Evolutionary conservation across 306 rosid species (phyloP).

Genomic region (Nissolia schottii): DNA sequence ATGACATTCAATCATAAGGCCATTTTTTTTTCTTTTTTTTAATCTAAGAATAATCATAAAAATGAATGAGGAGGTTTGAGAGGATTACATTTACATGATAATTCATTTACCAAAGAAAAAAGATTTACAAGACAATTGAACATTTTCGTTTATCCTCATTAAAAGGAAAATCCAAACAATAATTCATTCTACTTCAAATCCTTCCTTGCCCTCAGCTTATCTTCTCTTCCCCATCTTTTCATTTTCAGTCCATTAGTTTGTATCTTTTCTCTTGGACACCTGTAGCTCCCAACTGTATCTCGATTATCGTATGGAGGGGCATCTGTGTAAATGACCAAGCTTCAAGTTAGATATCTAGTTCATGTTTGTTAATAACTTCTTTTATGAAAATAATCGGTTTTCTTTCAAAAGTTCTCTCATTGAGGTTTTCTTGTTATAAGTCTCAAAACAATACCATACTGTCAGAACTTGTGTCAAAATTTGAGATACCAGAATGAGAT

Average conservation of each 20-base stretch:
- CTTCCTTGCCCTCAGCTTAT: neutral
- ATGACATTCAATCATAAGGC: neutral
- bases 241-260: constrained; percentile 88
- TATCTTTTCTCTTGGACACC: constrained; percentile 97
- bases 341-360: neutral
- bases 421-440: too few relatives aligned
- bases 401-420: neutral
- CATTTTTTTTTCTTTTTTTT: neutral
- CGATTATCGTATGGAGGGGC: constrained; percentile 95
- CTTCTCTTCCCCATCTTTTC: neutral
- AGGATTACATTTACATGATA: constrained; percentile 14
- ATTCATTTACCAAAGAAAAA: too few relatives aligned
- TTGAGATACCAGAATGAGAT: too few relatives aligned
- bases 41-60: neutral
- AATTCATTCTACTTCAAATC: neutral
- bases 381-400: neutral
- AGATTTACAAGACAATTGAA: constrained; percentile 19
- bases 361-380: neutral
- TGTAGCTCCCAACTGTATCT: constrained; percentile 94
- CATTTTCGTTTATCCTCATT: neutral
- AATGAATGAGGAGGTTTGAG: constrained; percentile 1
- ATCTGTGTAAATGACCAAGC: constrained; percentile 58
- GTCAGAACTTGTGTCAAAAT: too few relatives aligned
- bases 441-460: too few relatives aligned
- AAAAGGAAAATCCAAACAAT: neutral